Evolutionary conservation across 2,329 filamentous ascomycete genomes (phyloP).

Genomic region (Cordyceps sp.): DNA sequence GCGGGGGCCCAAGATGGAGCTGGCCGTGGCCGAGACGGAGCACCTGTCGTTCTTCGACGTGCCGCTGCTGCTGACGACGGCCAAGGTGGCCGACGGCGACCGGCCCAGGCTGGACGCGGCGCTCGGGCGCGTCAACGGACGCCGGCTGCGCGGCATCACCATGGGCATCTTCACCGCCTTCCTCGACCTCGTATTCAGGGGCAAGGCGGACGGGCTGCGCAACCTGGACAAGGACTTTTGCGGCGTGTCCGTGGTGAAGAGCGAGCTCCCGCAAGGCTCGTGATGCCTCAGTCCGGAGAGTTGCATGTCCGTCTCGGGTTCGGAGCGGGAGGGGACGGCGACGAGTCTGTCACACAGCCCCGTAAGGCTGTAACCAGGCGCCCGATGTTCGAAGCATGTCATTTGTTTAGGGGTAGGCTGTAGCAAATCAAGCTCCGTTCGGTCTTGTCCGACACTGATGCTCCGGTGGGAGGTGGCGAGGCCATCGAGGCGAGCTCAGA

Average conservation of each 20-base stretch:
- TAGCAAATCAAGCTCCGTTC: no score
- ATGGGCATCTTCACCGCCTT: neutral
- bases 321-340: no score
- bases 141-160: neutral
- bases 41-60: conserved; percentile 9
- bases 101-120: neutral
- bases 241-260: neutral
- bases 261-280: neutral
- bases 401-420: no score
- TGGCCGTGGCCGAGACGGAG: conserved; percentile 5
- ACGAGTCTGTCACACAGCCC: no score
- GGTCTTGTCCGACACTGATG: no score
- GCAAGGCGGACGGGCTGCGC: neutral
- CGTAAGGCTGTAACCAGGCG: no score
- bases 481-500: no score
- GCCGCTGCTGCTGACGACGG: conserved; percentile 1
- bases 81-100: neutral
- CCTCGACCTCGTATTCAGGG: neutral
- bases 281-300: no score
- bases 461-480: no score
- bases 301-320: no score
- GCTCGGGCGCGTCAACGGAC: conserved; percentile 1
- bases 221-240: neutral
- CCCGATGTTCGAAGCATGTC: no score
- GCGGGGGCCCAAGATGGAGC: conserved; percentile 4